Evolutionary conservation across 108 stramenopile species (phyloP).

Genomic region (Cyclostephanos invisitatus): DNA sequence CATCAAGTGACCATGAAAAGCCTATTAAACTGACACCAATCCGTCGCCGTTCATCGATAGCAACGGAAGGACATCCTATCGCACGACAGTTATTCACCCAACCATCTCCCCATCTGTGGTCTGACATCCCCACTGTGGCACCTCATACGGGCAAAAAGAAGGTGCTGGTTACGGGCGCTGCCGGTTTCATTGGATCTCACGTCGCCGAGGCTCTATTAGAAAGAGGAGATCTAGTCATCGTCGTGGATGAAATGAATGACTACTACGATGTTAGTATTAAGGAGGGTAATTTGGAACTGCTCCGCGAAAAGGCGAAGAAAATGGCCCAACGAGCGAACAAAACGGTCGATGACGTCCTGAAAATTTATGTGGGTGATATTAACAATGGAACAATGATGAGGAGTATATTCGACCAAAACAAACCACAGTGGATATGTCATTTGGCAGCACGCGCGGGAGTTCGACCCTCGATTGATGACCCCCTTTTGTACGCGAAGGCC

Average conservation of each 20-base stretch:
- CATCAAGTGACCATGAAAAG: not conserved
- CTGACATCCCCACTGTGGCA: conserved; percentile 26
- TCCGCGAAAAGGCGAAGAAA: conserved; percentile 3
- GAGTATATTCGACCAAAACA: conserved; percentile 62
- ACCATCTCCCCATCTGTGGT: conserved; percentile 7
- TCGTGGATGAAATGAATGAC: conserved; percentile 98
- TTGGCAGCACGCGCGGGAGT: conserved; percentile 92
- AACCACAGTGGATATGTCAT: conserved; percentile 87
- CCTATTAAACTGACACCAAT: not conserved
- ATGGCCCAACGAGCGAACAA: not conserved
- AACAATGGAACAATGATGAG: conserved; percentile 71
- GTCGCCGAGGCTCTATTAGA: conserved; percentile 86
- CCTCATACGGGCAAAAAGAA: conserved; percentile 87
- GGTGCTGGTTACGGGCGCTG: conserved; percentile 97
- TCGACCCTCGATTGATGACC: conserved; percentile 90
- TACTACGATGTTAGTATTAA: conserved; percentile 96
- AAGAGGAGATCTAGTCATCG: conserved; percentile 94
- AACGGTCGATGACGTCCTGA: not conserved
- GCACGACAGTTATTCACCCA: not conserved
- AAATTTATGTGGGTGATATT: conserved; percentile 65
- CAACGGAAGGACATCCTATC: not conserved
- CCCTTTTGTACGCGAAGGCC: conserved; percentile 90
- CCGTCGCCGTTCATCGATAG: not conserved
- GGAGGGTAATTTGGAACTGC: conserved; percentile 60
- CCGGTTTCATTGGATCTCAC: conserved; percentile 94